Conservation (phyloP, 2,329 filamentous ascomycete species). For the Paraphaeosphaeria sporulosa region DNA sequence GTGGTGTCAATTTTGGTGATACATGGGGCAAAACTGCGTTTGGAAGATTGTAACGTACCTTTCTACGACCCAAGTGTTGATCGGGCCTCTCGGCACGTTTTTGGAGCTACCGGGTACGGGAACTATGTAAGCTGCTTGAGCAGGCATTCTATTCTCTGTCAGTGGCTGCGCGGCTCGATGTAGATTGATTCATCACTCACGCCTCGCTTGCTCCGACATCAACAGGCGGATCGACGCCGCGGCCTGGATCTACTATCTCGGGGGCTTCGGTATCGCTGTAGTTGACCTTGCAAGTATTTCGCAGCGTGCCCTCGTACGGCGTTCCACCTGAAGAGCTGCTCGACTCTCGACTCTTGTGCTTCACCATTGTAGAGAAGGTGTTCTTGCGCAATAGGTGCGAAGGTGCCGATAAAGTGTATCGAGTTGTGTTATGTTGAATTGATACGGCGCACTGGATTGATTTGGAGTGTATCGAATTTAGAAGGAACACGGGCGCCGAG, state of each 20-base stretch:
- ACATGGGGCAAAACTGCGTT: neutral
- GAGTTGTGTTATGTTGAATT: neutral
- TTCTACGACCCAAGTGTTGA: neutral
- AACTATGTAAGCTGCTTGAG: neutral
- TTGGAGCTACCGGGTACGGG: neutral
- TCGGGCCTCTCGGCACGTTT: neutral
- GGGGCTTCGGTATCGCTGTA: neutral
- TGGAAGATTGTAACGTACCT: neutral
- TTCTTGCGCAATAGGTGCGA: neutral
- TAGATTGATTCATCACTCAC: neutral
- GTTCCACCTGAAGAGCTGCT: no score
- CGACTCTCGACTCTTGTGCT: neutral
- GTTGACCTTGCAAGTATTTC: neutral
- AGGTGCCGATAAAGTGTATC: neutral
- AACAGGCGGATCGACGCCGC: neutral
- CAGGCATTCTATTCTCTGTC: neutral
- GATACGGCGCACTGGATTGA: neutral
- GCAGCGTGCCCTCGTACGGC: neutral
- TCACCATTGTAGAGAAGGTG: neutral
- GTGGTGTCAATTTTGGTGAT: neutral
- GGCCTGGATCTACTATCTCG: neutral
- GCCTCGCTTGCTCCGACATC: neutral
- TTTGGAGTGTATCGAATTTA: neutral
- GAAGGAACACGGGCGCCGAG: neutral
- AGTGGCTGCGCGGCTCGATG: neutral